Evolutionary conservation across 441 rosid genomes (phyloP).

Genomic region (Aleurites moluccanus): DNA sequence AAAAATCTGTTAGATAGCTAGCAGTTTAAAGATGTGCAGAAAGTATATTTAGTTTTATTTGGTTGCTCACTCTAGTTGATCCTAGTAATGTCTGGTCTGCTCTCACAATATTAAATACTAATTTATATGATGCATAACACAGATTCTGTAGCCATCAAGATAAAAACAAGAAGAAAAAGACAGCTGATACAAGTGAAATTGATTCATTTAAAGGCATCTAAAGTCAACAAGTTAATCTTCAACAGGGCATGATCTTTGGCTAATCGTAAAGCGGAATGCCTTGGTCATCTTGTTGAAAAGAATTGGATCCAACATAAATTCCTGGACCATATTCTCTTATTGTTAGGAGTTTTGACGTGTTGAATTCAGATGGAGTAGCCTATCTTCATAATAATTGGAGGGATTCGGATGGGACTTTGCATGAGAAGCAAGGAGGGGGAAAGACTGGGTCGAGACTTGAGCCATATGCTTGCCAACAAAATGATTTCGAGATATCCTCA

Average conservation of each 20-base stretch:
- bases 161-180: background rate
- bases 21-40: background rate
- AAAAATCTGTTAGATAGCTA: background rate
- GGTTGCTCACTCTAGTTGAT: background rate
- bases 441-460: constrained; percentile 50
- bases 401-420: constrained; percentile 25
- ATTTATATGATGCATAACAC: background rate
- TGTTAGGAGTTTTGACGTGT: background rate
- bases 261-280: background rate
- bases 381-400: constrained; percentile 37
- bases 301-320: background rate
- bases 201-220: no score
- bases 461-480: constrained; percentile 87
- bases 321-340: background rate
- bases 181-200: background rate
- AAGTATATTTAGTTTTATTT: background rate
- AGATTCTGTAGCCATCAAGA: background rate
- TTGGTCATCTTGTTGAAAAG: background rate
- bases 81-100: background rate
- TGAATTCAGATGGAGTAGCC: background rate
- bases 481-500: constrained; percentile 46
- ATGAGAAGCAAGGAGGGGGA: constrained; percentile 64
- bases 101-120: background rate
- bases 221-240: background rate
- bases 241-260: background rate